A percentile compares a stretch with the other conserved stretches of the same genome.
Conservation (phyloP, 2,329 filamentous ascomycete genomes). For the Alternaria consortialis region DNA sequence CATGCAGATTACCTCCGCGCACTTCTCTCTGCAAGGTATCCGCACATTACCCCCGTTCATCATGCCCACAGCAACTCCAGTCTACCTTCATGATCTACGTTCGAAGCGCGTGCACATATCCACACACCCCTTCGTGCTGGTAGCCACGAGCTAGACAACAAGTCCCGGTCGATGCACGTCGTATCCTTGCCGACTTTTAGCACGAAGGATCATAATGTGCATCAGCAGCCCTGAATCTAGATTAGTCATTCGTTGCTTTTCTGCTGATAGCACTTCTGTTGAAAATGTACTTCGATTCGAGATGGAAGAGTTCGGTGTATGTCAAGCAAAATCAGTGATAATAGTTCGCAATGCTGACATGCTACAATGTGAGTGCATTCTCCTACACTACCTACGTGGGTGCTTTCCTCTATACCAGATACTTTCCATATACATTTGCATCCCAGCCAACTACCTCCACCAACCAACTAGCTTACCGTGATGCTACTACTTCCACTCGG, state of each 20-base stretch:
- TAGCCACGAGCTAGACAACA: too few relatives aligned
- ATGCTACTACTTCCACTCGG: conserved; percentile 18
- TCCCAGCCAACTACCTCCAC: not conserved
- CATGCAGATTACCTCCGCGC: not conserved
- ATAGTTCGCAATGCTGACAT: too few relatives aligned
- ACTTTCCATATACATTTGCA: too few relatives aligned
- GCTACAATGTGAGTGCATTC: too few relatives aligned
- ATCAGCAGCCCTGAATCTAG: not conserved
- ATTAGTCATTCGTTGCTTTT: not conserved
- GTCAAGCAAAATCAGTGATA: not conserved
- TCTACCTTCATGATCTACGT: too few relatives aligned
- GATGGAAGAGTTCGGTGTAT: too few relatives aligned
- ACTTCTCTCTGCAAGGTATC: not conserved
- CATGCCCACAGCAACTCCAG: too few relatives aligned
- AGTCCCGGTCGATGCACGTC: not conserved
- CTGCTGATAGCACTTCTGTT: not conserved
- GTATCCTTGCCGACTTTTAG: not conserved
- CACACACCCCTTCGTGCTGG: too few relatives aligned
- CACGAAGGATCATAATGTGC: not conserved
- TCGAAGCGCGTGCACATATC: too few relatives aligned
- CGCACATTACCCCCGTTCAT: too few relatives aligned
- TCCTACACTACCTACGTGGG: too few relatives aligned
- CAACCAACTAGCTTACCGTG: conserved; percentile 10
- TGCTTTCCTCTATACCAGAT: not conserved
- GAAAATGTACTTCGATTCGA: too few relatives aligned